Percentiles rank a stretch among this genome's conserved stretches.
Evolutionary conservation across 345 rosid genomes (phyloP).

Genomic region (Eucalyptus sp.): DNA sequence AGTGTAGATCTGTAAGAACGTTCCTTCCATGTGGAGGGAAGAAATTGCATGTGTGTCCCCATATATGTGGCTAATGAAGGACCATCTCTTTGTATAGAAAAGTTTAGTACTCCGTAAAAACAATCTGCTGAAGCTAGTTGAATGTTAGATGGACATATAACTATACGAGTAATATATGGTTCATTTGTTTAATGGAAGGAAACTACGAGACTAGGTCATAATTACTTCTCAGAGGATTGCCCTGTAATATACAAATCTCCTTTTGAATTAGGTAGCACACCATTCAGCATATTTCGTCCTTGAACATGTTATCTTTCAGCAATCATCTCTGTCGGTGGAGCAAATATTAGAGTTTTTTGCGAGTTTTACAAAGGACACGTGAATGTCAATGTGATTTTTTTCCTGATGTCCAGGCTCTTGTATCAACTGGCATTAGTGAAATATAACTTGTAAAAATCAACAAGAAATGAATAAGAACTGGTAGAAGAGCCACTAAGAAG

Average conservation of each 20-base stretch:
- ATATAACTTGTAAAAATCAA: not conserved
- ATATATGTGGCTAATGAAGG: not conserved
- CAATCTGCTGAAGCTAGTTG: not conserved
- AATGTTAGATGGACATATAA: not conserved
- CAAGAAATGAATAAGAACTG: not conserved
- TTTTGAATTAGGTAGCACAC: not conserved
- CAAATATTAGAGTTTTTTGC: not conserved
- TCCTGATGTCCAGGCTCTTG: not conserved
- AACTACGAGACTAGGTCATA: not conserved
- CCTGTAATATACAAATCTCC: not conserved
- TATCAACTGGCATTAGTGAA: not conserved
- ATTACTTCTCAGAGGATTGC: not conserved
- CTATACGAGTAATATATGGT: not conserved
- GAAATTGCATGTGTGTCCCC: not conserved
- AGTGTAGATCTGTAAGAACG: not conserved
- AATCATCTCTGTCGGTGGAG: not conserved
- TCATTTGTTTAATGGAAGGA: not conserved
- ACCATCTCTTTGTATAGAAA: not conserved
- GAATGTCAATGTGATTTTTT: not conserved
- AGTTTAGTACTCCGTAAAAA: not conserved
- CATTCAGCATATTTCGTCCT: not conserved
- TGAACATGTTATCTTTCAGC: not conserved
- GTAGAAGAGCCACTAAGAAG: not conserved
- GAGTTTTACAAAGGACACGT: not conserved
- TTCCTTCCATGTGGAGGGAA: not conserved